phyloP scores from a whole-genome alignment of 257 asterid genomes.

The Misopates orontium region DNA sequence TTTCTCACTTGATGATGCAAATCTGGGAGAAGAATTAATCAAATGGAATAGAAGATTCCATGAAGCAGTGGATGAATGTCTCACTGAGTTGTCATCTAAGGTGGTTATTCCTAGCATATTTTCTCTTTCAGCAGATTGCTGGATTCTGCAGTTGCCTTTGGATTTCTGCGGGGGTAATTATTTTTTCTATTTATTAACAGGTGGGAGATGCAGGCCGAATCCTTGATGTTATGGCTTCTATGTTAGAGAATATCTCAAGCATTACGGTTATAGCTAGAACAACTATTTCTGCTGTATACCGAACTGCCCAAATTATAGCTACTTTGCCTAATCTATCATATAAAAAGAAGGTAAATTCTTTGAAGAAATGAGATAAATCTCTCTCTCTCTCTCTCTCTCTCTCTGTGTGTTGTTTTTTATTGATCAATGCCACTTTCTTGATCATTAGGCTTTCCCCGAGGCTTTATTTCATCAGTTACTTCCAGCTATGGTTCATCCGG shows the following conservation, averaged over 20 bases:
- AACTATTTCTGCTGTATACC: conserved; percentile 71
- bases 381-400: background rate
- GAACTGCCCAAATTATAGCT: conserved; percentile 84
- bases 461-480: conserved; percentile 91
- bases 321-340: conserved; percentile 65
- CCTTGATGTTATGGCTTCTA: conserved; percentile 85
- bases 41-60: conserved; percentile 76
- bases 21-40: conserved; percentile 67
- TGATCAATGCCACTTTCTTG: conserved; percentile 13
- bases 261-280: conserved; percentile 80
- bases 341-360: conserved; percentile 65
- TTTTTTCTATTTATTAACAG: conserved; percentile 43
- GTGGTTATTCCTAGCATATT: conserved; percentile 31
- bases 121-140: background rate
- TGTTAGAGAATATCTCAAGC: conserved; percentile 86
- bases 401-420: background rate
- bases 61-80: conserved; percentile 85
- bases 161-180: conserved; percentile 13
- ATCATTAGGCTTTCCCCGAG: conserved; percentile 86
- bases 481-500: conserved; percentile 95
- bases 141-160: background rate
- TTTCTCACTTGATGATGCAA: conserved; percentile 70
- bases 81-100: conserved; percentile 73
- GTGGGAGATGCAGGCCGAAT: conserved; percentile 93
- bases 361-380: conserved; percentile 1